These are phyloP conservation scores for Candida fluviatilis DNA, from an alignment of 805 yeast genomes.

Conservation along the genomic window DNA sequence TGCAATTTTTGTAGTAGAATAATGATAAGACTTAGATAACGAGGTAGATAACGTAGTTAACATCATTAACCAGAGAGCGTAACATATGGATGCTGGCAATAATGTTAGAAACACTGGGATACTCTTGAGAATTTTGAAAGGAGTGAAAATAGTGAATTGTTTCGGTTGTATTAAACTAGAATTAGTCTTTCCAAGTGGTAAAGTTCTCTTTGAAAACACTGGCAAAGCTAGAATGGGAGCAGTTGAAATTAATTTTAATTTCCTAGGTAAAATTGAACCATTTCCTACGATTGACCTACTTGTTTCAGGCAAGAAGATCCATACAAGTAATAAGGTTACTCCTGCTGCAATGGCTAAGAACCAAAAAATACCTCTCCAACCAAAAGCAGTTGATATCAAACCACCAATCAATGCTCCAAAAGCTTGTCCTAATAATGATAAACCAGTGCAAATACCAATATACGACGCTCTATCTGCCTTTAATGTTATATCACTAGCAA, in stretches of 20 bases:
- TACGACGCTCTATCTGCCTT: slow-evolving; percentile 62
- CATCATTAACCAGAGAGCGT: slow-evolving; percentile 60
- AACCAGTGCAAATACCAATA: slow-evolving; percentile 59
- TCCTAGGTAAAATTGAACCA: slow-evolving; percentile 52
- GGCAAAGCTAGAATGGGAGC: slow-evolving; percentile 40
- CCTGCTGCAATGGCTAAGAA: slow-evolving; percentile 63
- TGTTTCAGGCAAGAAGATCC: slow-evolving; percentile 61
- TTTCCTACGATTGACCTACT: slow-evolving; percentile 67
- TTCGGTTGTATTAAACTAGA: slow-evolving; percentile 18
- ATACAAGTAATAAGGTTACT: slow-evolving; percentile 25
- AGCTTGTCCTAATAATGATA: slow-evolving; percentile 65
- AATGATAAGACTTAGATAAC: slow-evolving; percentile 44
- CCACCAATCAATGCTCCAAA: slow-evolving; percentile 69
- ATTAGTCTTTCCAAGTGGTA: slow-evolving; percentile 19
- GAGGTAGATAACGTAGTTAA: slow-evolving; percentile 60
- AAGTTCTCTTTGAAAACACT: slow-evolving; percentile 13
- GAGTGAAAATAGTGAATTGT: slow-evolving; percentile 17
- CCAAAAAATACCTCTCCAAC: slow-evolving; percentile 75
- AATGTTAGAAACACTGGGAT: slow-evolving; percentile 45
- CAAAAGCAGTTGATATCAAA: slow-evolving; percentile 25
- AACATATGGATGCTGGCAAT: slow-evolving; percentile 55
- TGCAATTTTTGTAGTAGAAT: slow-evolving; percentile 54
- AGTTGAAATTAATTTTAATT: slow-evolving; percentile 22
- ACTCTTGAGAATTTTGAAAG: slow-evolving; percentile 37
- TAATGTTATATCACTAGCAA: slow-evolving; percentile 65